Conservation (phyloP, 202 grass and related monocot species). For the Sporobolus alterniflorus region DNA sequence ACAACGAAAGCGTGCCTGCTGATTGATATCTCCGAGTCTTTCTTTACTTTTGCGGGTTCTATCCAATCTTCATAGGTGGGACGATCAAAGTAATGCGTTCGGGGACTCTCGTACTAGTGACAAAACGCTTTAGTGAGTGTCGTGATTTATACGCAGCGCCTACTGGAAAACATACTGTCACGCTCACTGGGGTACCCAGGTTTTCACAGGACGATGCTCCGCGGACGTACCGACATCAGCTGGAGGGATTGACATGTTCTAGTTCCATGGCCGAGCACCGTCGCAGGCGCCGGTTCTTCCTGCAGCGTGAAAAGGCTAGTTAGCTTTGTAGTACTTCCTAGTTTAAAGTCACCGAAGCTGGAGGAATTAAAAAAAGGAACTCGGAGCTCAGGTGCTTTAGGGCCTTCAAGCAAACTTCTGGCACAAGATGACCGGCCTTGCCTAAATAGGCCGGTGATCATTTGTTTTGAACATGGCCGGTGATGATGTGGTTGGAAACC, state of each 20-base stretch:
- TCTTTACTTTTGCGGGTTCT: slow-evolving; percentile 34
- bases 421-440: slow-evolving; percentile 41
- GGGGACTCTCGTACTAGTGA: slow-evolving; percentile 5
- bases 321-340: slow-evolving; percentile 33
- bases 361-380: slow-evolving; percentile 33
- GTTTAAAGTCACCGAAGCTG: slow-evolving; percentile 34
- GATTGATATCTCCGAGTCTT: slow-evolving; percentile 39
- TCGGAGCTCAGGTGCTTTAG: slow-evolving; percentile 28
- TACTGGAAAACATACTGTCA: background rate
- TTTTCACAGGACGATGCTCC: background rate
- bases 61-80: slow-evolving; percentile 16
- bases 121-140: slow-evolving; percentile 23
- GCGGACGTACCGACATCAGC: background rate
- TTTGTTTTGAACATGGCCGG: too few relatives aligned
- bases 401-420: slow-evolving; percentile 42
- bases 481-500: too few relatives aligned
- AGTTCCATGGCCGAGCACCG: background rate
- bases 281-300: slow-evolving; percentile 11
- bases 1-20: slow-evolving; percentile 21
- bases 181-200: background rate
- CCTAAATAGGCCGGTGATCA: too few relatives aligned
- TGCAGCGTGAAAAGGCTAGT: slow-evolving; percentile 31
- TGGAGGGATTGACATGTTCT: background rate
- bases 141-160: slow-evolving; percentile 45
- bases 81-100: slow-evolving; percentile 21